Evolutionary conservation across 202 grass and related monocot species (phyloP).

Genomic region (Carex sylvatica): DNA sequence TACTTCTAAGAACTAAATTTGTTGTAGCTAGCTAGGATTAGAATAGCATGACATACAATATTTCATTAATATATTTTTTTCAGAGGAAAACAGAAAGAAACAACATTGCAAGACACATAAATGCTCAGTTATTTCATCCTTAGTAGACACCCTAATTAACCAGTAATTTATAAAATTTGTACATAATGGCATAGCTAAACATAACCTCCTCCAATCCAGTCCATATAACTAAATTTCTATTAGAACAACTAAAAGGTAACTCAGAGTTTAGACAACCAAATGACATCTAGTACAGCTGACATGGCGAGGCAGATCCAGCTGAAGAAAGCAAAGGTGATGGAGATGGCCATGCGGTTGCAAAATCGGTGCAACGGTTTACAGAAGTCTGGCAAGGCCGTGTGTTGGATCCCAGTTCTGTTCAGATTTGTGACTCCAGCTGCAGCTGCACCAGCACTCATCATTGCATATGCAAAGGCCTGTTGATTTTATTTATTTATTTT

Average conservation of each 20-base stretch:
- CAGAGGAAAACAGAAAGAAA: neutral
- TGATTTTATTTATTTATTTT: slow-evolving; percentile 4
- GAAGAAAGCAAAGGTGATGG: slow-evolving; percentile 62
- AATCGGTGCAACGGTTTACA: slow-evolving; percentile 72
- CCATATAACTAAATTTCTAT: neutral
- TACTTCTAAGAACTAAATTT: neutral
- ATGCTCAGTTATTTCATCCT: neutral
- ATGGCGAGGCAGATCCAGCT: slow-evolving; percentile 43
- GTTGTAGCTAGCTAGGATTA: neutral
- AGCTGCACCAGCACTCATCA: slow-evolving; percentile 68
- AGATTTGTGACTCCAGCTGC: slow-evolving; percentile 65
- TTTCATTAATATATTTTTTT: neutral
- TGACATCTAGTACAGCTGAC: slow-evolving; percentile 43
- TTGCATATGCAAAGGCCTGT: slow-evolving; percentile 73
- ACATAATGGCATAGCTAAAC: neutral
- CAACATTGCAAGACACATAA: neutral
- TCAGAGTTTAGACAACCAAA: slow-evolving; percentile 44
- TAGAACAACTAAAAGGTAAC: neutral
- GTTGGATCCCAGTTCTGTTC: slow-evolving; percentile 67
- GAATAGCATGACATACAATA: neutral
- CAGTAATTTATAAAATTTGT: neutral
- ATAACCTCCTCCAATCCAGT: neutral
- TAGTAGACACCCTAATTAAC: neutral
- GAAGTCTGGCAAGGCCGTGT: slow-evolving; percentile 64
- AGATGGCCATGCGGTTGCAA: slow-evolving; percentile 57